Conservation (phyloP, 495 filamentous ascomycete species). For the Melanomma pulvis-pyrius region DNA sequence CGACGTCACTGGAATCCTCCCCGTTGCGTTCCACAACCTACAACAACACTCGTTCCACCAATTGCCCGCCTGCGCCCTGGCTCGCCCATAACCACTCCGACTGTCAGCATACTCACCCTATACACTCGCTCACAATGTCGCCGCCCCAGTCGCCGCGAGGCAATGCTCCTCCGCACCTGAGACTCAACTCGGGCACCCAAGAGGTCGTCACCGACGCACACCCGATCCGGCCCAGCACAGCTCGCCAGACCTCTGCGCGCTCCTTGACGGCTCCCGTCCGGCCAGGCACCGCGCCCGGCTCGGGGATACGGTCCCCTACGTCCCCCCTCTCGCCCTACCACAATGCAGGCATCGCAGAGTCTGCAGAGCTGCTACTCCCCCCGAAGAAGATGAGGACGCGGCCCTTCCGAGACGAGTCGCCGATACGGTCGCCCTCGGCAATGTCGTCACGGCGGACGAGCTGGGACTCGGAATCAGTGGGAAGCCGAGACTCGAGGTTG, state of each 20-base stretch:
- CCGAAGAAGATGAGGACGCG: slow-evolving; percentile 50
- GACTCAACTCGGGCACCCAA: slow-evolving; percentile 61
- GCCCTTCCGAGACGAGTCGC: slow-evolving; percentile 53
- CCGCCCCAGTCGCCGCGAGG: slow-evolving; percentile 40
- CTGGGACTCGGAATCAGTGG: slow-evolving; percentile 59
- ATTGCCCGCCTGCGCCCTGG: slow-evolving; percentile 27
- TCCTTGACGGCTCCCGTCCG: slow-evolving; percentile 46
- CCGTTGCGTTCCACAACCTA: slow-evolving; percentile 26
- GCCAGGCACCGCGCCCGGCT: slow-evolving; percentile 40
- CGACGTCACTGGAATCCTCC: slow-evolving; percentile 24
- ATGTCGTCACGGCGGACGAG: slow-evolving; percentile 63
- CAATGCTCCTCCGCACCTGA: slow-evolving; percentile 56
- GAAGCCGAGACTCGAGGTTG: slow-evolving; percentile 56
- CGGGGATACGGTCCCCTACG: slow-evolving; percentile 15
- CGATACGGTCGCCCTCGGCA: slow-evolving; percentile 49
- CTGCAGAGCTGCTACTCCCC: slow-evolving; percentile 63
- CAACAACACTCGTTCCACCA: slow-evolving; percentile 29
- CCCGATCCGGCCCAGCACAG: slow-evolving; percentile 43
- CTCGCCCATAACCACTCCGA: slow-evolving; percentile 21
- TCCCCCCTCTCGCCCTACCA: slow-evolving; percentile 44
- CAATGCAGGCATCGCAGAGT: slow-evolving; percentile 50
- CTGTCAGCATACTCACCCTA: slow-evolving; percentile 28
- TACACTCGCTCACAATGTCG: slow-evolving; percentile 38
- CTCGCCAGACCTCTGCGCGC: slow-evolving; percentile 45
- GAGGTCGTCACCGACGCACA: slow-evolving; percentile 52